Evolutionary conservation across 2,329 filamentous ascomycete genomes (phyloP), one percentile per base, ranked within the genome.

Genomic region (Fusarium udum): DNA sequence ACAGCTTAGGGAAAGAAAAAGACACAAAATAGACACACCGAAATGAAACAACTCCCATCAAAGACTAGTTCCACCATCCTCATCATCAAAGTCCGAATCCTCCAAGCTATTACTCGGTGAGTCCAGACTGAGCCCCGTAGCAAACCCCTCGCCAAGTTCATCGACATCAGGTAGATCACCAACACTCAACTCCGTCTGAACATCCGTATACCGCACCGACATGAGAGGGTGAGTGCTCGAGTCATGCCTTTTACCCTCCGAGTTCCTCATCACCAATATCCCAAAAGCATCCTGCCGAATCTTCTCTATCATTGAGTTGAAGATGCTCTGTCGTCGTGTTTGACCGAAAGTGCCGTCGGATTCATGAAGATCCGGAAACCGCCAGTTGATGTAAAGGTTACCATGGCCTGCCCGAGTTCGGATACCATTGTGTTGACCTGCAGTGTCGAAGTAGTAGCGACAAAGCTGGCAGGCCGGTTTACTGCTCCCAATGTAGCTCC

Each of bases 381-480:
- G 71, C 84, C 84, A 85, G 46, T 77, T 79, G 22, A 57, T n/a
- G 45, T 85, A 85, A 1, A 85, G 51, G 10, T 85, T 85, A 0
- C 75, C 67, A 48, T 84, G 83, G 1, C 78, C 72, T 5, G 74
- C 39, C 1, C 83, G 78, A 3, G 81, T 78, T 5, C 71, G 55
- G 5, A 84, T 76, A 3, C 37, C 43, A 0, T 57, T 20, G 42
- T 75, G 72, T 1, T 74, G 65, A 5, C 75, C 64, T 1, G 72
- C 71, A 0, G 72, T 71, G 3, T 61, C 56, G n/a, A 85, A 83
- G 56, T 83, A 85, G 53, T 80, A 79, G 7, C 74, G 45, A 32
- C 84, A 85, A 3, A 85, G 77, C 1, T 79, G 77, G 39, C 84
- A 85, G 0, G 82, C 80, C 0, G 83, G 83, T 69, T 85, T 85